These are phyloP conservation scores for Linderniella brevidens DNA, from an alignment of 257 asterid species.

Conservation along the genomic window DNA sequence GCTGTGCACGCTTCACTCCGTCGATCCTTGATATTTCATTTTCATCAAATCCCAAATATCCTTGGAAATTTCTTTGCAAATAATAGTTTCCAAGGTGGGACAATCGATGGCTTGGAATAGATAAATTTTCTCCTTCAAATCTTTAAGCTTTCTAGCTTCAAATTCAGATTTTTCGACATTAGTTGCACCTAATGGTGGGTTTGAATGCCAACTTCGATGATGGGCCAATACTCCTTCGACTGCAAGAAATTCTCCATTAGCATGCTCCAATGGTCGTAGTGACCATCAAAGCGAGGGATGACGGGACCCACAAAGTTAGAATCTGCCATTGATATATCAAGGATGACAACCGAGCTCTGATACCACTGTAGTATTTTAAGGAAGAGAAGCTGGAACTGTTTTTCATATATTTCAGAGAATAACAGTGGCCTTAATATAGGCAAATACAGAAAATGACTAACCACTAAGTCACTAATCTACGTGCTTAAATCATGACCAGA, in stretches of 20 bases:
- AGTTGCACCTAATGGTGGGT: neutral
- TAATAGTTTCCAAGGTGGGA: neutral
- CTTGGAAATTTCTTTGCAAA: neutral
- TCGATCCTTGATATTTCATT: neutral
- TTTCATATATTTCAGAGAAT: no score
- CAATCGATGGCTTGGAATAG: conserved; percentile 5
- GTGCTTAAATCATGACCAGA: no score
- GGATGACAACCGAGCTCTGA: no score
- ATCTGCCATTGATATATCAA: no score
- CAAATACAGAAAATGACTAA: no score
- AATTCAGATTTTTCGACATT: neutral
- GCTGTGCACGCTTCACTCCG: neutral
- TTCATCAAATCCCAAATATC: conserved; percentile 7
- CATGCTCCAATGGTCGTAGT: conserved; percentile 13
- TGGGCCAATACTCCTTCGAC: conserved; percentile 8
- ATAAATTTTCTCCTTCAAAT: neutral
- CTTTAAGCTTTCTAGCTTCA: neutral
- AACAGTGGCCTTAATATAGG: no score
- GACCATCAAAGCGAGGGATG: conserved; percentile 10
- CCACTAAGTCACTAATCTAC: no score
- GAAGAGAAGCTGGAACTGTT: no score
- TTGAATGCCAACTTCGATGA: neutral
- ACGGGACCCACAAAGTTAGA: neutral
- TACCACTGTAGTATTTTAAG: no score
- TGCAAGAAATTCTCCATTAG: conserved; percentile 11